These are phyloP conservation scores for Mycosphaerella sp. DNA, from an alignment of 2,329 filamentous ascomycete genomes.

Conservation along the genomic window DNA sequence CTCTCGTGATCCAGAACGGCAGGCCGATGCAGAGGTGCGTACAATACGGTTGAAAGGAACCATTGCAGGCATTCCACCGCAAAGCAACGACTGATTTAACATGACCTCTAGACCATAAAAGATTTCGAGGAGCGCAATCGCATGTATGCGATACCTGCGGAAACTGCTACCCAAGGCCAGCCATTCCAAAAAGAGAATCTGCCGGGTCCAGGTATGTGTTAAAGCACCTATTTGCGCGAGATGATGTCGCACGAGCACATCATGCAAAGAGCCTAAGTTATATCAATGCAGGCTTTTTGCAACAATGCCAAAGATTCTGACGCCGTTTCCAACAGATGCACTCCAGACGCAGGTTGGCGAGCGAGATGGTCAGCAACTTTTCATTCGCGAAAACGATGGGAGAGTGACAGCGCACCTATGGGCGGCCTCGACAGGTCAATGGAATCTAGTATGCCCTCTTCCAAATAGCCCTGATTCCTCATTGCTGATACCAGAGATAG, in stretches of 20 bases:
- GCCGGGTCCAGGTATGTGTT: conserved; percentile 56
- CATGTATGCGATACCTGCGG: conserved; percentile 34
- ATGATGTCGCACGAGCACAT: not conserved
- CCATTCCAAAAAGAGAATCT: conserved; percentile 85
- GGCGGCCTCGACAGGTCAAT: conserved; percentile 49
- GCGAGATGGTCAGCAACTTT: conserved; percentile 94
- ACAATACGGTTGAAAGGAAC: too few relatives aligned
- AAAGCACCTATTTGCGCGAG: not conserved
- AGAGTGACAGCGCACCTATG: conserved; percentile 82
- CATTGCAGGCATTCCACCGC: not conserved
- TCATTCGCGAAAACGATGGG: conserved; percentile 77
- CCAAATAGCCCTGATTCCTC: not conserved
- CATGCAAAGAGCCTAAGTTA: not conserved
- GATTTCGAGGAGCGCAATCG: conserved; percentile 66
- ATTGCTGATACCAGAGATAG: conserved; percentile 36
- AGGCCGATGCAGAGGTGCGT: conserved; percentile 59
- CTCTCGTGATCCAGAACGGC: conserved; percentile 61
- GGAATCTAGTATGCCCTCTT: conserved; percentile 36
- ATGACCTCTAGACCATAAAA: conserved; percentile 41
- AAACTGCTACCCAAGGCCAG: conserved; percentile 60
- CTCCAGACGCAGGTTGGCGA: conserved; percentile 73
- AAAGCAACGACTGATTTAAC: not conserved
- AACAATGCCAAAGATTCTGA: too few relatives aligned
- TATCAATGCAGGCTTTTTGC: too few relatives aligned
- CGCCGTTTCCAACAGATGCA: conserved; percentile 52